Conservation (phyloP, 2,329 filamentous ascomycete species). For the Sclerotiophoma versabilis region DNA sequence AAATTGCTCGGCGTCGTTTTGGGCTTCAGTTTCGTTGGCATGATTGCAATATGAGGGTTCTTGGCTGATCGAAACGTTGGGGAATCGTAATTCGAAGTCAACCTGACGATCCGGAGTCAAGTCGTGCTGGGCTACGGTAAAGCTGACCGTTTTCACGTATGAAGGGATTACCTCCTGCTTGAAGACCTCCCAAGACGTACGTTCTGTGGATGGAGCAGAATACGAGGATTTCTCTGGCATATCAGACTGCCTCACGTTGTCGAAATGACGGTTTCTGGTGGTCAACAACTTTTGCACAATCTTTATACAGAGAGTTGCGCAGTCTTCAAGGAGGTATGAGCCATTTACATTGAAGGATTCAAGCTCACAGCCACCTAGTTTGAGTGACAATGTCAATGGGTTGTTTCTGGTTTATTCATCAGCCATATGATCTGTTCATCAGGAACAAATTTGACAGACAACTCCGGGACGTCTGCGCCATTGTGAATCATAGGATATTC, state of each 20-base stretch:
- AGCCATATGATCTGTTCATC: background rate
- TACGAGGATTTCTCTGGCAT: background rate
- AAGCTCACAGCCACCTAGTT: background rate
- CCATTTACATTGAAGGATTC: background rate
- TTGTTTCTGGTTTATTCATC: background rate
- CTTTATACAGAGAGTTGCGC: background rate
- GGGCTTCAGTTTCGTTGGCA: background rate
- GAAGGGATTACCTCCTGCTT: background rate
- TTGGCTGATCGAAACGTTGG: background rate
- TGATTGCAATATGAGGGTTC: no score
- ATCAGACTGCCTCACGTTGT: no score
- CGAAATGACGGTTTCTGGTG: background rate
- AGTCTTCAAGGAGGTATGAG: background rate
- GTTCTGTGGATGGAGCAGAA: background rate
- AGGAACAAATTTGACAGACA: background rate
- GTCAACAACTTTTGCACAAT: background rate
- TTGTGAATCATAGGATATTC: background rate
- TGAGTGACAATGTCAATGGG: background rate
- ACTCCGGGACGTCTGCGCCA: background rate
- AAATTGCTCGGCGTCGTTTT: background rate
- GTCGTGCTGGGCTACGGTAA: background rate
- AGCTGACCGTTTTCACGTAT: constrained; percentile 1
- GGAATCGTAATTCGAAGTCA: background rate
- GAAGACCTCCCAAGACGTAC: background rate
- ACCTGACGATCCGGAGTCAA: background rate